A percentile compares a stretch with the other conserved stretches of the same genome.
phyloP scores from a whole-genome alignment of 2,329 filamentous ascomycete species.

The Coniochaeta ligniaria region DNA sequence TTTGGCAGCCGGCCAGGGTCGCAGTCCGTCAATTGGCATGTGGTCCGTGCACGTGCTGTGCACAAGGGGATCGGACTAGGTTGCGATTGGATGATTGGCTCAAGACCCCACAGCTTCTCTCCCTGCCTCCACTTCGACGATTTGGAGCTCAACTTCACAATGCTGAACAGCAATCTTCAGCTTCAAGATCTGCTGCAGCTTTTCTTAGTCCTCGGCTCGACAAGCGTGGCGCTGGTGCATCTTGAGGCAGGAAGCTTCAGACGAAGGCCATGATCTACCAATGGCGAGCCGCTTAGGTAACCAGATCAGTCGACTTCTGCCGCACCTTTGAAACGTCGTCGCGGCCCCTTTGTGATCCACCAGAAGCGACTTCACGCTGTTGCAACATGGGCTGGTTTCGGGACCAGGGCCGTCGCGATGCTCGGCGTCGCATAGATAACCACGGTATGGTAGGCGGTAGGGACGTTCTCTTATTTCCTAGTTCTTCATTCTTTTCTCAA shows the following conservation, averaged over 20 bases:
- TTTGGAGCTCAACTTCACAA: no score
- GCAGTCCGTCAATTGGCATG: neutral
- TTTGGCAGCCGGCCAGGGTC: constrained; percentile 1
- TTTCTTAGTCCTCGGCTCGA: neutral
- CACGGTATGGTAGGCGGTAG: neutral
- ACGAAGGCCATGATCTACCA: constrained; percentile 5
- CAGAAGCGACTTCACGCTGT: constrained; percentile 1
- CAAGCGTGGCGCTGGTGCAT: neutral
- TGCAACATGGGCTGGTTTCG: constrained; percentile 1
- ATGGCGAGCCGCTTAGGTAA: constrained; percentile 15
- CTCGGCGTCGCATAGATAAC: constrained; percentile 1
- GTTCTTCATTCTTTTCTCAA: neutral
- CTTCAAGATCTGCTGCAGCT: no score
- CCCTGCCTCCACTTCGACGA: neutral
- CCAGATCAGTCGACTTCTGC: constrained; percentile 28
- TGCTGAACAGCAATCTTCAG: no score
- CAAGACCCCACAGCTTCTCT: no score
- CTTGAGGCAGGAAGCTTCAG: neutral
- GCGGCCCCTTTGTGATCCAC: constrained; percentile 4
- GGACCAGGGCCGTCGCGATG: neutral
- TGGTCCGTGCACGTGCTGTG: neutral
- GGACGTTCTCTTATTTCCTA: neutral
- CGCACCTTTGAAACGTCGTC: constrained; percentile 38
- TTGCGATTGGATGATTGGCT: no score
- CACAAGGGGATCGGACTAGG: neutral